These are phyloP conservation scores for Pythium oligandrum DNA, from an alignment of 352 stramenopile genomes.

Conservation along the genomic window DNA sequence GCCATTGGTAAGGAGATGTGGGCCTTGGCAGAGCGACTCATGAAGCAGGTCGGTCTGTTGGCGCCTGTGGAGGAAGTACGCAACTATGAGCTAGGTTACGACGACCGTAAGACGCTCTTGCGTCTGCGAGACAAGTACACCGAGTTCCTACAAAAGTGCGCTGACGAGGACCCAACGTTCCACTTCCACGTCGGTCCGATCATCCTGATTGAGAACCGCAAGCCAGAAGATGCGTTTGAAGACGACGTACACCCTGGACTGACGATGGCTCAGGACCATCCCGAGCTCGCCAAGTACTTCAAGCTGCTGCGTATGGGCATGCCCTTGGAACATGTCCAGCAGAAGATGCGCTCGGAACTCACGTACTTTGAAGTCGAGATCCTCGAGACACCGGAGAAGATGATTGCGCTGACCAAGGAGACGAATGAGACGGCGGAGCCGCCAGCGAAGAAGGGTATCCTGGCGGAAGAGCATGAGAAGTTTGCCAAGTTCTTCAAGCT, in stretches of 20 bases:
- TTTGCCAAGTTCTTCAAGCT: slow-evolving; percentile 94
- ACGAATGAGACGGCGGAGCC: too few species aligned
- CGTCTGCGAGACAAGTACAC: slow-evolving; percentile 75
- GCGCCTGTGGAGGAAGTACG: slow-evolving; percentile 78
- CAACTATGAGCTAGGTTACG: slow-evolving; percentile 73
- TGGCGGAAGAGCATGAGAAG: slow-evolving; percentile 61
- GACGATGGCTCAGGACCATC: slow-evolving; percentile 52
- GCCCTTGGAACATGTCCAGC: slow-evolving; percentile 55
- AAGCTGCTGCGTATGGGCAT: slow-evolving; percentile 81
- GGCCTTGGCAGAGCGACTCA: slow-evolving; percentile 67
- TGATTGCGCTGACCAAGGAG: slow-evolving; percentile 89
- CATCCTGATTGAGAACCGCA: slow-evolving; percentile 70
- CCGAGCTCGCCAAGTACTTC: slow-evolving; percentile 71
- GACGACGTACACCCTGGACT: slow-evolving; percentile 39
- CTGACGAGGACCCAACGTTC: slow-evolving; percentile 65
- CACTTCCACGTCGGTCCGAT: slow-evolving; percentile 66
- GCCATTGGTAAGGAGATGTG: slow-evolving; percentile 87
- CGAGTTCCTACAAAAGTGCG: slow-evolving; percentile 61
- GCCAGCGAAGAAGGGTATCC: slow-evolving; percentile 27
- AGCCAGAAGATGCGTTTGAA: slow-evolving; percentile 21
- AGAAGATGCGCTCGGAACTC: slow-evolving; percentile 71
- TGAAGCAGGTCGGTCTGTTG: slow-evolving; percentile 74
- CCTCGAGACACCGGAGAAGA: slow-evolving; percentile 59
- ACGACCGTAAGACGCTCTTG: slow-evolving; percentile 74
- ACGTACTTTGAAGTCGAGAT: slow-evolving; percentile 48